A percentile compares a stretch with the other conserved stretches of the same genome.
Conservation (phyloP, 2,329 filamentous ascomycete species). For the Aureobasidium pullulans region DNA sequence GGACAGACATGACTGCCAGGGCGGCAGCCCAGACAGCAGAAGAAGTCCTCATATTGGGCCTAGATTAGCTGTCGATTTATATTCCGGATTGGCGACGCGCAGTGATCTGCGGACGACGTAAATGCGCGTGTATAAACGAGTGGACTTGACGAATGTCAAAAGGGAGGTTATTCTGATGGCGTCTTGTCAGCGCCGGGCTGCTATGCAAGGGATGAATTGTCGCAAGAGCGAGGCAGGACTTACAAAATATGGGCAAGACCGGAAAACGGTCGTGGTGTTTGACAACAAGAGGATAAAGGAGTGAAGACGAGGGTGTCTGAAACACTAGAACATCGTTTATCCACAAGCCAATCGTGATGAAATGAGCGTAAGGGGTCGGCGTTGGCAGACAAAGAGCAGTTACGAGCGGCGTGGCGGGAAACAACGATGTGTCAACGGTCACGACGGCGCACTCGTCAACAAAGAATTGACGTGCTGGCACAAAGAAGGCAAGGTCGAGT, state of each 20-base stretch:
- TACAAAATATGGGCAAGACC: constrained; percentile 10
- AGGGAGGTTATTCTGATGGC: constrained; percentile 15
- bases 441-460: constrained; percentile 6
- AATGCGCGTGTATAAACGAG: constrained; percentile 39
- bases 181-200: constrained; percentile 10
- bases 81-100: constrained; percentile 10
- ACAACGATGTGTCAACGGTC: constrained; percentile 13
- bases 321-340: constrained; percentile 15
- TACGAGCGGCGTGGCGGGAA: constrained; percentile 11
- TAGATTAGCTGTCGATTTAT: constrained; percentile 3
- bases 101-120: background rate
- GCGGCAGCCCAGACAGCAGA: constrained; percentile 40
- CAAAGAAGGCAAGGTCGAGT: constrained; percentile 8
- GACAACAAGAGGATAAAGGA: constrained; percentile 1
- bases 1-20: constrained; percentile 37
- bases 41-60: constrained; percentile 33
- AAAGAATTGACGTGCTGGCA: constrained; percentile 9
- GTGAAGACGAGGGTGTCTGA: constrained; percentile 9
- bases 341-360: constrained; percentile 8
- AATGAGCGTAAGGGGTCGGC: constrained; percentile 15
- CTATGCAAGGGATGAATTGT: constrained; percentile 2
- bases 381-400: constrained; percentile 6
- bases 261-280: constrained; percentile 7
- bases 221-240: background rate
- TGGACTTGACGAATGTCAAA: constrained; percentile 41